These are phyloP conservation scores for Telfairia occidentalis DNA, from an alignment of 331 rosid species.

Conservation along the genomic window DNA sequence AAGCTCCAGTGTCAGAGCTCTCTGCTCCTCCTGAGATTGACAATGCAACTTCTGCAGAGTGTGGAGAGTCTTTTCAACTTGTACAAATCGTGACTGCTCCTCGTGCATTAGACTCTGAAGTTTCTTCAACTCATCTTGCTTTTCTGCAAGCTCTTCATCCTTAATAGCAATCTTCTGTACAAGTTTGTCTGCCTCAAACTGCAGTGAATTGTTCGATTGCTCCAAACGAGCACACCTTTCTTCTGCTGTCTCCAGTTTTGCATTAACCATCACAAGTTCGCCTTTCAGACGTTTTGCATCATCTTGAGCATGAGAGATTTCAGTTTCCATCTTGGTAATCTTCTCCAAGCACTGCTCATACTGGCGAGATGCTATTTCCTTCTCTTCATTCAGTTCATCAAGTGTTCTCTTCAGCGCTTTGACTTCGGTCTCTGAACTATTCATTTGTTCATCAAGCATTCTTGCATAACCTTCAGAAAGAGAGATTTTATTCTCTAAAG, in stretches of 20 bases:
- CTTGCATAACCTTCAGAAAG: conserved; percentile 51
- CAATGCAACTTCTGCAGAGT: conserved; percentile 53
- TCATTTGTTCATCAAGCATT: conserved; percentile 48
- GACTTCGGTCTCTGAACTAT: conserved; percentile 49
- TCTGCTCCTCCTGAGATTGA: conserved; percentile 85
- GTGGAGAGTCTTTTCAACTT: conserved; percentile 62
- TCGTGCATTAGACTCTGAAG: conserved; percentile 59
- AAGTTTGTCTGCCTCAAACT: conserved; percentile 51
- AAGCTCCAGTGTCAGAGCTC: conserved; percentile 65
- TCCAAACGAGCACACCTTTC: conserved; percentile 42
- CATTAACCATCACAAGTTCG: conserved; percentile 39
- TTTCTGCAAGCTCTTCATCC: conserved; percentile 72
- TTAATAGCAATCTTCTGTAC: conserved; percentile 55
- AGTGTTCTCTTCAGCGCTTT: conserved; percentile 37
- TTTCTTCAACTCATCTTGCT: conserved; percentile 54
- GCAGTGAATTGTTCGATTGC: conserved; percentile 54
- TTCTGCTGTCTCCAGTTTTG: conserved; percentile 43
- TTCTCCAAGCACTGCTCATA: conserved; percentile 60
- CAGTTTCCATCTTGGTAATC: conserved; percentile 57
- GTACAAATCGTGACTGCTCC: conserved; percentile 61
- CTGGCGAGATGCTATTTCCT: conserved; percentile 40
- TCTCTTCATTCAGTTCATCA: conserved; percentile 44
- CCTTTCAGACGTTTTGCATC: conserved; percentile 35
- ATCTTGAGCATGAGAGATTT: conserved; percentile 44
- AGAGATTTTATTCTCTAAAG: conserved; percentile 55